These are phyloP conservation scores for Gracilaria gracilis DNA, from an alignment of 23 red algal species.

Conservation along the genomic window DNA sequence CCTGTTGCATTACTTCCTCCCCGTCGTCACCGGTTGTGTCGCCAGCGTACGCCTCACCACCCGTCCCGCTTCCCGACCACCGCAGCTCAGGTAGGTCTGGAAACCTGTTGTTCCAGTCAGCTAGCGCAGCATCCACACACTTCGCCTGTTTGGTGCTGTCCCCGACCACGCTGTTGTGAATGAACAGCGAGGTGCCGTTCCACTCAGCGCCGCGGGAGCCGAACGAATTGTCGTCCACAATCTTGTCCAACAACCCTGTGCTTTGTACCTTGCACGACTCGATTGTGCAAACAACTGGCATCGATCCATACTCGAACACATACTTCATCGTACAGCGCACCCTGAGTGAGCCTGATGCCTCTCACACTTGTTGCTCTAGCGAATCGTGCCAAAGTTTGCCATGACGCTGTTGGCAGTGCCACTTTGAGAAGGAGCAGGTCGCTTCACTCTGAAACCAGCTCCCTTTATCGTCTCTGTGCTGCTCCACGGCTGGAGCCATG, in stretches of 20 bases:
- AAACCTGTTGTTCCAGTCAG: background rate
- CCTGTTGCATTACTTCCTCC: background rate
- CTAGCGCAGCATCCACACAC: background rate
- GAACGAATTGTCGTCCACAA: background rate
- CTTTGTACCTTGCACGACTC: background rate
- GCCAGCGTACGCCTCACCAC: background rate
- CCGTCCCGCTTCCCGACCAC: background rate
- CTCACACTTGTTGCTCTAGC: too few species aligned
- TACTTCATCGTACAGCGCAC: conserved; percentile 10
- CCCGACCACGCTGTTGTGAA: background rate
- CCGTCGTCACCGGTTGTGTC: background rate
- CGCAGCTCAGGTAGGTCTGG: background rate
- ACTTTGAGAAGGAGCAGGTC: too few species aligned
- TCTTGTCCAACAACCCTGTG: background rate
- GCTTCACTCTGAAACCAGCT: too few species aligned
- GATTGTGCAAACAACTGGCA: background rate
- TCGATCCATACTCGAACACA: conserved; percentile 6
- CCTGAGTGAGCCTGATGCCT: too few species aligned
- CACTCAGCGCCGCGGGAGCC: background rate
- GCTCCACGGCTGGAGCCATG: too few species aligned
- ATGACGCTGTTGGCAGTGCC: too few species aligned
- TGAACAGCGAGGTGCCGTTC: background rate
- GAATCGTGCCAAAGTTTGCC: too few species aligned
- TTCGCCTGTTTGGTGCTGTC: background rate
- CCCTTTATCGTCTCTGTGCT: too few species aligned